Evolutionary conservation across 352 stramenopile species (phyloP).

Genomic region (Pythium utonaiense): DNA sequence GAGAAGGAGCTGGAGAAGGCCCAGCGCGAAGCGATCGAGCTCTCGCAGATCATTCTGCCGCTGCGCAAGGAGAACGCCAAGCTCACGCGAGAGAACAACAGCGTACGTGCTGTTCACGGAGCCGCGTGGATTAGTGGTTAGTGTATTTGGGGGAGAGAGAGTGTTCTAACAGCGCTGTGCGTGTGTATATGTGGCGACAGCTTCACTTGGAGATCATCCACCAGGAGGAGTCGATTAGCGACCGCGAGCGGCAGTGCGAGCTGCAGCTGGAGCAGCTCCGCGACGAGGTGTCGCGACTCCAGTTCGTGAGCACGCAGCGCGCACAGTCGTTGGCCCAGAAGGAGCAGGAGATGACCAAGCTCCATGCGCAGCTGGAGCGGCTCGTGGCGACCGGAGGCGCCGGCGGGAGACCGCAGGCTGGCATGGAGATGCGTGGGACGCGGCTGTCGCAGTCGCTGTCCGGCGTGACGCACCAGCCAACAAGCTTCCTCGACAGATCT

Average conservation of each 20-base stretch:
- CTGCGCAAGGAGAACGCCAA: conserved; percentile 75
- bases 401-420: conserved; percentile 14
- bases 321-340: conserved; percentile 53
- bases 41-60: conserved; percentile 66
- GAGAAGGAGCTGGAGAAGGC: conserved; percentile 47
- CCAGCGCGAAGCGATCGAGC: conserved; percentile 55
- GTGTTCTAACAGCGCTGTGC: background rate
- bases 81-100: conserved; percentile 77
- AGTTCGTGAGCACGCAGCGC: conserved; percentile 63
- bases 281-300: conserved; percentile 69
- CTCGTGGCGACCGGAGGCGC: conserved; percentile 34
- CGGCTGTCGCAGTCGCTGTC: conserved; percentile 19
- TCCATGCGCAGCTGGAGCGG: conserved; percentile 63
- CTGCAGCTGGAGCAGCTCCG: conserved; percentile 60
- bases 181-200: conserved; percentile 30
- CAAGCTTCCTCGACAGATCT: conserved; percentile 14
- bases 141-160: background rate
- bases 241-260: conserved; percentile 61
- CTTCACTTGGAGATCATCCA: conserved; percentile 80
- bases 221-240: conserved; percentile 67
- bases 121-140: background rate
- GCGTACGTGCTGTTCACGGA: conserved; percentile 33
- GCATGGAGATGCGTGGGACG: conserved; percentile 22
- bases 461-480: background rate
- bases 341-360: conserved; percentile 58